These are phyloP conservation scores for Saxophila tyrrhenica DNA, from an alignment of 495 filamentous ascomycete species.

Conservation along the genomic window DNA sequence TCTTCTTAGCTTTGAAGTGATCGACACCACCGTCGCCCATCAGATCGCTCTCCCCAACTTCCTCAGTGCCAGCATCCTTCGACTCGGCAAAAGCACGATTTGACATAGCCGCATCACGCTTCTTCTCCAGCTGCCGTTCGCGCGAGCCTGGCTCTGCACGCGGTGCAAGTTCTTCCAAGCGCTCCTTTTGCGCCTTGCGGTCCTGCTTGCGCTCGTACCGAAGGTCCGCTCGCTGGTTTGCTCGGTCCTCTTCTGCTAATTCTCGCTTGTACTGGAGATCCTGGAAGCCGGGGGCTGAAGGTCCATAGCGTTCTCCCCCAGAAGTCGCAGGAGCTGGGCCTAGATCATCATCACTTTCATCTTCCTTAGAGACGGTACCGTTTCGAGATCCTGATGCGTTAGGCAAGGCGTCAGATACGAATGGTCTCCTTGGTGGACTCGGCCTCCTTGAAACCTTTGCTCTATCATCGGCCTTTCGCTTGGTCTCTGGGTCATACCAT, in stretches of 20 bases:
- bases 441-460: not conserved
- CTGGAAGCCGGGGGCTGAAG: constrained; percentile 60
- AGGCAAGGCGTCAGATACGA: too few relatives aligned
- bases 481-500: constrained; percentile 69
- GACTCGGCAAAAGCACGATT: constrained; percentile 48
- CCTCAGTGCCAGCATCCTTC: constrained; percentile 43
- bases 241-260: constrained; percentile 42
- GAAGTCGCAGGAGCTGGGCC: constrained; percentile 55
- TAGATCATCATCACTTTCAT: constrained; percentile 51
- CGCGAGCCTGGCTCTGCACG: constrained; percentile 76
- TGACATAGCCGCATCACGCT: constrained; percentile 41
- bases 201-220: constrained; percentile 51
- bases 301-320: constrained; percentile 39
- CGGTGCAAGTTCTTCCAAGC: constrained; percentile 68
- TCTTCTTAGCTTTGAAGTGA: constrained; percentile 45
- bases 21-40: constrained; percentile 51
- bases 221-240: constrained; percentile 41
- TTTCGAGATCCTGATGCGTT: too few relatives aligned
- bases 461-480: constrained; percentile 18
- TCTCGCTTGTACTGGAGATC: constrained; percentile 63
- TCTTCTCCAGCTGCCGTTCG: constrained; percentile 81
- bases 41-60: constrained; percentile 48
- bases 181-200: constrained; percentile 45
- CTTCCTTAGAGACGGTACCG: constrained; percentile 36
- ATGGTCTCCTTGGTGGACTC: not conserved